Conservation (phyloP, 305 asterid genomes). For the Plantago rigida region DNA sequence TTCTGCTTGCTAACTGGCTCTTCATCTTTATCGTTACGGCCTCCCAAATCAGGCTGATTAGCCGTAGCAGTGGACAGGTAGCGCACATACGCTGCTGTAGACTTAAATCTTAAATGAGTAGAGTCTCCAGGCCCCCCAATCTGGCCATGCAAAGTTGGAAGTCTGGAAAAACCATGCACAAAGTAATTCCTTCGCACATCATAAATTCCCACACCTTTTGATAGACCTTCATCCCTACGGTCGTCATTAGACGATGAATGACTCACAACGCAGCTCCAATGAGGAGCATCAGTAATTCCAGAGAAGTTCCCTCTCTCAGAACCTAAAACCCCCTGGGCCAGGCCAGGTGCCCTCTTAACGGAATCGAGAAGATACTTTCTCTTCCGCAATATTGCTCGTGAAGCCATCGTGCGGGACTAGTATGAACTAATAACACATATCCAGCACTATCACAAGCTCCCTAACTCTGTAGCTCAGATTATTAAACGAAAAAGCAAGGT, state of each 20-base stretch:
- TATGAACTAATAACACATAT: conserved; percentile 31
- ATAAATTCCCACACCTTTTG: conserved; percentile 27
- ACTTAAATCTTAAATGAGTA: conserved; percentile 41
- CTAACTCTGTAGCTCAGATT: conserved; percentile 25
- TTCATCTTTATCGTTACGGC: conserved; percentile 45
- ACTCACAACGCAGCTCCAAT: conserved; percentile 34
- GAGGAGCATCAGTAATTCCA: conserved; percentile 35
- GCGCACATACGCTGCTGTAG: conserved; percentile 40
- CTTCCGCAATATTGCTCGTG: conserved; percentile 61
- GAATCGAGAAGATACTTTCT: conserved; percentile 48
- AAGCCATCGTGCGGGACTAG: conserved; percentile 52
- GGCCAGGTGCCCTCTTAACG: conserved; percentile 30
- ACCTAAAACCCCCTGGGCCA: conserved; percentile 39
- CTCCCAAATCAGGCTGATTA: conserved; percentile 49
- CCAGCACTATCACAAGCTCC: conserved; percentile 33
- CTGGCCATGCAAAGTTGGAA: conserved; percentile 31
- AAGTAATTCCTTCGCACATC: conserved; percentile 26
- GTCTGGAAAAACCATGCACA: conserved; percentile 27
- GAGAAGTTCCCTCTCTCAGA: conserved; percentile 38
- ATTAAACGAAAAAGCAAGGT: conserved; percentile 12
- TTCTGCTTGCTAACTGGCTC: conserved; percentile 50
- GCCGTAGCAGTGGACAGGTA: conserved; percentile 61
- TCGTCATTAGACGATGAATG: conserved; percentile 34
- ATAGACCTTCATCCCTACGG: conserved; percentile 27
- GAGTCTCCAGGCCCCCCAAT: conserved; percentile 35